Base-by-base conservation (phyloP, 805 yeast genomes). In the Pichia thaimueangensis region DNA sequence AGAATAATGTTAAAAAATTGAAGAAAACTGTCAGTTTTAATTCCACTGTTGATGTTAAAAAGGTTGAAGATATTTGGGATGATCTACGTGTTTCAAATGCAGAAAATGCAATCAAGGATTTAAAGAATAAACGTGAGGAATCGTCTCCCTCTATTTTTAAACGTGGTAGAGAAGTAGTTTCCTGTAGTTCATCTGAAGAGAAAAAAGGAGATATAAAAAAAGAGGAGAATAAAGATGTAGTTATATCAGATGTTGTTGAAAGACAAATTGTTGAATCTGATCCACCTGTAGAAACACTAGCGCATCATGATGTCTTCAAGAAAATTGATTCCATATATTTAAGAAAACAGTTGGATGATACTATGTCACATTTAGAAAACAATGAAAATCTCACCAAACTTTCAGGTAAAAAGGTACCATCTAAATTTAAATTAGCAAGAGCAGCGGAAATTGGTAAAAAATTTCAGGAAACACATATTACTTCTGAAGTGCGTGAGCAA, bases 1-100 rank as follows among this genome's bases (percentile, higher is more conserved):
- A 30, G 24, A 22, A 27, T 28, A 24, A 30, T 19, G 6, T 17
- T 15, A 31, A 23, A 6, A 45, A 40, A 20, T 3, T 23, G 38
- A 66, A 66, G 47, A 78, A 76, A 50, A 60, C 73, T 2, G 86
- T 82, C 9, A 58, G 70, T 15, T 82, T 81, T 60, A 68, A 79
- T 0, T 67, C 68, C 1, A 62, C 62, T 2, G 64, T 78, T 25
- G 74, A 78, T 35, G 71, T 82, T 10, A 80, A 78, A 47, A 78
- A 77, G 43, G 68, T 82, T 37, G 82, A 76, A 37, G 74, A 77
- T 48, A 65, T 78, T 3, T 76, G 80, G 54, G 69, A 68, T 24
- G 68, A 68, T 29, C 52, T 76, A 47, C 45, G 56, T 37, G 48
- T 69, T 58, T 47, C 60, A 1, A 56, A 54, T 32, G 35, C 35